Base-by-base conservation (phyloP, 2,329 filamentous ascomycete species). In the Aureobasidium lini region DNA sequence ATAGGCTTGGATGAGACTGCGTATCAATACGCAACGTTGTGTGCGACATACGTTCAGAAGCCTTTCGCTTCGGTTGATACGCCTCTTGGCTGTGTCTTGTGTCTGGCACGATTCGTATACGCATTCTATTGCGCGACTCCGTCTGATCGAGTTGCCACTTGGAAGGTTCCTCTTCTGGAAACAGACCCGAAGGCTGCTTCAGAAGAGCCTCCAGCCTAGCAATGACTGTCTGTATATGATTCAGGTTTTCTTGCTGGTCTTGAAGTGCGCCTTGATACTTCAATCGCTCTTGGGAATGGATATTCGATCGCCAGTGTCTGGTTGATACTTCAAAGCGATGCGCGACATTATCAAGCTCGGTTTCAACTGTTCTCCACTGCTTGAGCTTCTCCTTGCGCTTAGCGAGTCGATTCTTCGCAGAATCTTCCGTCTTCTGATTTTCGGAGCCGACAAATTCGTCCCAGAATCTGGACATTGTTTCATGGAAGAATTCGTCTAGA, bases 91-190 rank as follows among this genome's bases (percentile, higher is more conserved):
- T 81, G 1, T 81, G 78, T 0, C 83, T 82, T 60, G 84, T 83
- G 69, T 96, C 92, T 0, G 92, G 89, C 1, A 96, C 80, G 53
- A 96, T 83, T 31, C 94, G 85, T 66, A 96, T 80, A 15, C 95
- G 85, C 90, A 97, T 97, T 16, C 95, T 86, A 71, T 96, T 96
- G 10, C 92, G 86, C 10, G 94, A 93, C 75, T 99, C 94, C 0
- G 94, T 97, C 67, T 95, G 87, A 69, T 99, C 94, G 13, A 99
- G 82, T 67, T 93, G 91, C 93, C 93, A 99, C 71, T 88, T 95
- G 0, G 79, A 78, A 1, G 81, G 72, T 18, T 57, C 53, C 2
- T 79, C 77, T 0, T 81, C 77, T 54, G 87, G 85, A 61, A 96
- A 88, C 0, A 97, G 80, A 1, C 89, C 92, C 29, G 90, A 90